Evolutionary conservation across 106 monocot species (phyloP), one percentile per base, ranked within the genome.

Genomic region (Acorus gramineus): DNA sequence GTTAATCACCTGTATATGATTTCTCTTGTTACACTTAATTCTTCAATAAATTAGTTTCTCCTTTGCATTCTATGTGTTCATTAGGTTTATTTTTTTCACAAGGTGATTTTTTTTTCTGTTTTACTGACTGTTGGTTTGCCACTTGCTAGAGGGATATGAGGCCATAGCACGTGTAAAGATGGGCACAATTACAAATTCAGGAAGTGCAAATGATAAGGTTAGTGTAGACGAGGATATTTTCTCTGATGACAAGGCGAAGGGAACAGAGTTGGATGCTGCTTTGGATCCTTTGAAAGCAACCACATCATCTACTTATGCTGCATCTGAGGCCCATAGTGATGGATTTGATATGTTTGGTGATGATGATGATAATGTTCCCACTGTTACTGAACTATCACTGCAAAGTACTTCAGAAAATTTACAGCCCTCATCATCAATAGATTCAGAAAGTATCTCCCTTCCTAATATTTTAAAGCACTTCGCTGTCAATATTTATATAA

Each of bases 271-370:
- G 71, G 74, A 84, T 42, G 63, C 65, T 50, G 53, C 48, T 5
- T 7, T 71, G 51, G 54, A 49, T 65, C 52, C 55, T 70, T 67
- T 68, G 54, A 64, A 67, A 65, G 63, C 73, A 10, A 74, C 64
- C 61, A 48, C 8, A 56, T 64, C 80, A 57, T 42, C 74, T 8
- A 10, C 58, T n/a, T 71, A 73, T 54, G 51, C 58, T 12, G 54
- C 71, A 80, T 68, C 81, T 56, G 58, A 11, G 55, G 78, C 80
- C 60, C 79, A 57, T 66, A 82, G 60, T 55, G 78, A 70, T 72
- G 50, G 78, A 9, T 77, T 87, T 59, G 95, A 96, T 70, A 90
- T 90, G 80, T 90, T 96, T 77, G 90, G 87, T 44, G 95, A 87
- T 13, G 89, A 85, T 44, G 84, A 90, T 67, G 85, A 82, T 44